Conservation (phyloP, 192 early-diverging fungal species). For the Fimicolochytrium jonesii region DNA sequence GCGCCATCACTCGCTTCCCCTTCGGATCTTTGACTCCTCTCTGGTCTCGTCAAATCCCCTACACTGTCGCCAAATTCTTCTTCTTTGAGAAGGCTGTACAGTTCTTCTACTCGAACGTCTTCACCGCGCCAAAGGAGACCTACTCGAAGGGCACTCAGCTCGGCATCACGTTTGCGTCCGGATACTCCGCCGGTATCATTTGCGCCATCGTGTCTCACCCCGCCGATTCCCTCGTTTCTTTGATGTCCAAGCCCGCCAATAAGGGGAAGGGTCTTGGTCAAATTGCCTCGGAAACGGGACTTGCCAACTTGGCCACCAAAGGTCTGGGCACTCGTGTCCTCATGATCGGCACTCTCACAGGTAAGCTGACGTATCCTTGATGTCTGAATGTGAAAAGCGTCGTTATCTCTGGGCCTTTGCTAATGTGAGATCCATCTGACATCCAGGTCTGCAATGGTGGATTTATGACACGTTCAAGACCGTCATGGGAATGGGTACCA, state of each 20-base stretch:
- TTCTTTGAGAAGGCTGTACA: conserved; percentile 59
- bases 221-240: conserved; percentile 74
- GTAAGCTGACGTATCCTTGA: no score
- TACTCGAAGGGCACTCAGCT: conserved; percentile 43
- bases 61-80: conserved; percentile 78
- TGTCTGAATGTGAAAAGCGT: no score
- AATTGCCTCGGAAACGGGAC: conserved; percentile 45
- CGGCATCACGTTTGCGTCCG: conserved; percentile 64
- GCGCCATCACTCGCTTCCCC: conserved; percentile 54
- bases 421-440: background rate
- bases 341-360: conserved; percentile 91
- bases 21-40: conserved; percentile 61
- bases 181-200: conserved; percentile 77
- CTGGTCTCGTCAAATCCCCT: conserved; percentile 79
- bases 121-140: conserved; percentile 51
- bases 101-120: conserved; percentile 40
- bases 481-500: conserved; percentile 63
- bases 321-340: conserved; percentile 82
- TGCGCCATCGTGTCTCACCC: conserved; percentile 83
- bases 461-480: conserved; percentile 83
- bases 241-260: conserved; percentile 67
- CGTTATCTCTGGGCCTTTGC: background rate
- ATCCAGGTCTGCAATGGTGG: conserved; percentile 66
- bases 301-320: conserved; percentile 57
- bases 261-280: conserved; percentile 47